Percentiles rank a stretch among this genome's conserved stretches.
These are phyloP conservation scores for Tillandsia leiboldiana DNA, from an alignment of 176 grass and related monocot species.

Conservation along the genomic window DNA sequence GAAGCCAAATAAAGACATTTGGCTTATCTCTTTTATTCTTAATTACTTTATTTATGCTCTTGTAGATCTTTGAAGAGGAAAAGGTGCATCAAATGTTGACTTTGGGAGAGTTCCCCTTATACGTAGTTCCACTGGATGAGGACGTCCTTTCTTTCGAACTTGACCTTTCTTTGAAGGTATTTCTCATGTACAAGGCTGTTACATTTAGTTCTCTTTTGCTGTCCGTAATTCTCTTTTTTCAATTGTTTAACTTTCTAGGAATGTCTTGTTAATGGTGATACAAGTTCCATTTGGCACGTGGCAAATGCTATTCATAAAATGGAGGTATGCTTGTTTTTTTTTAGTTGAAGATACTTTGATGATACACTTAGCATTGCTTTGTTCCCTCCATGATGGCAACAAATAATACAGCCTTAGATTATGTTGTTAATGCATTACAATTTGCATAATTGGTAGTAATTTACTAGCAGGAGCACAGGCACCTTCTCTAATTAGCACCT, in stretches of 20 bases:
- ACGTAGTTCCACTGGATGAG: slow-evolving; percentile 79
- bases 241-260: slow-evolving; percentile 43
- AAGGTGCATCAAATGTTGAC: slow-evolving; percentile 74
- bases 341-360: neutral
- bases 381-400: neutral
- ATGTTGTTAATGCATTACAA: neutral
- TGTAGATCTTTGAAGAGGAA: slow-evolving; percentile 86
- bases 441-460: neutral
- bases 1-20: slow-evolving; percentile 3
- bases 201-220: neutral
- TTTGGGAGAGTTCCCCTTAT: slow-evolving; percentile 81
- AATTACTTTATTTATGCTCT: neutral
- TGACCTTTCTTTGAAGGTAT: slow-evolving; percentile 71
- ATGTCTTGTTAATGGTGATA: slow-evolving; percentile 76
- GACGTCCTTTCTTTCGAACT: slow-evolving; percentile 95
- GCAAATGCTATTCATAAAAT: slow-evolving; percentile 94
- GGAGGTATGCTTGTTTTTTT: slow-evolving; percentile 42
- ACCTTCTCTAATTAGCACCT: neutral
- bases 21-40: slow-evolving; percentile 12
- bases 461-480: neutral
- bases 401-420: neutral
- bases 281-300: slow-evolving; percentile 93
- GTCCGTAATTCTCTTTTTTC: slow-evolving; percentile 8
- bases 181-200: neutral
- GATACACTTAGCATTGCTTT: too few relatives aligned